phyloP scores from a whole-genome alignment of 495 filamentous ascomycete species.

The Saxophila tyrrhenica region DNA sequence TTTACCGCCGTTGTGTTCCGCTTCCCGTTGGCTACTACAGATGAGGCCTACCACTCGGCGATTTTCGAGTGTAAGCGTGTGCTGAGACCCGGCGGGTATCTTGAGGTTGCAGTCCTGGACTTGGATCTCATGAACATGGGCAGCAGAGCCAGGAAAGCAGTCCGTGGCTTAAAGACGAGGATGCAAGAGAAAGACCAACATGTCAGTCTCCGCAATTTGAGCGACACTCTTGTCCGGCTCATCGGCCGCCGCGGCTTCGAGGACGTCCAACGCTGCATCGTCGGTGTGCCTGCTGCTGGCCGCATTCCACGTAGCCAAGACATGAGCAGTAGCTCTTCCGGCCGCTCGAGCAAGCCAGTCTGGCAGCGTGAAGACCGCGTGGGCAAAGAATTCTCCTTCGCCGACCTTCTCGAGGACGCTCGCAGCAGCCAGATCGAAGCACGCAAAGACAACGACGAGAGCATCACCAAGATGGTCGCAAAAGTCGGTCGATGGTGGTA shows the following conservation, averaged over 20 bases:
- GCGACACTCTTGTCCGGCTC: constrained; percentile 65
- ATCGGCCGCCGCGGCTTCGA: constrained; percentile 71
- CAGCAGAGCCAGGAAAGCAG: constrained; percentile 57
- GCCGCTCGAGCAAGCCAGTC: constrained; percentile 16
- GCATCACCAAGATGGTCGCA: constrained; percentile 82
- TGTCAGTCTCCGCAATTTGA: constrained; percentile 59
- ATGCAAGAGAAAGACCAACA: constrained; percentile 52
- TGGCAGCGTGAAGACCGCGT: constrained; percentile 12
- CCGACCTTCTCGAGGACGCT: constrained; percentile 23
- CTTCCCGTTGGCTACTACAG: constrained; percentile 67
- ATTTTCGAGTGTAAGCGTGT: constrained; percentile 85
- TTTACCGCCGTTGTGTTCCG: constrained; percentile 81
- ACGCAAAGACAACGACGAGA: constrained; percentile 49
- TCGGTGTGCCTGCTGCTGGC: constrained; percentile 81
- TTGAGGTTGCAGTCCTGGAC: constrained; percentile 42
- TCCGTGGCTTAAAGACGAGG: constrained; percentile 65
- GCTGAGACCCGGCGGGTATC: constrained; percentile 75
- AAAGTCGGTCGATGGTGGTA: constrained; percentile 97
- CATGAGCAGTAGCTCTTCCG: constrained; percentile 10
- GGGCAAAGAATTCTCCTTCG: constrained; percentile 17
- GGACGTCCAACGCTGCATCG: constrained; percentile 74
- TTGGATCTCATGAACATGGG: constrained; percentile 35
- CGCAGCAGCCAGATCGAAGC: constrained; percentile 32
- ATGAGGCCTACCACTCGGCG: constrained; percentile 63
- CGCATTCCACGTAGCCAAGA: constrained; percentile 35